A percentile compares a stretch with the other conserved stretches of the same genome.
phyloP scores from a whole-genome alignment of 2,329 filamentous ascomycete species.

The Aureobasidium sp. region DNA sequence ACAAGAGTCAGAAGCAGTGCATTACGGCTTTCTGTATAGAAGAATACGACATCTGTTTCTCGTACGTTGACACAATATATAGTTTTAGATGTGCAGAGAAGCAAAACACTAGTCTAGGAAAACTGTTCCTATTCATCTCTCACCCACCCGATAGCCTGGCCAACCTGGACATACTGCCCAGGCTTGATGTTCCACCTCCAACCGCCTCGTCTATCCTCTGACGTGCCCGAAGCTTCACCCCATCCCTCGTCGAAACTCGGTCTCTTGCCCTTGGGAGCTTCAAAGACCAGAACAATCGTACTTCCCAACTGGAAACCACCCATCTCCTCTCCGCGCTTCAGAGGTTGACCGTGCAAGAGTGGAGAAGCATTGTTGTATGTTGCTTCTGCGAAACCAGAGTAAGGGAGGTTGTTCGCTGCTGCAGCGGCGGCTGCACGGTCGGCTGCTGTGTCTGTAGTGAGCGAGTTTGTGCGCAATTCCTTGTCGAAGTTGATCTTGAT shows the following conservation, averaged over 20 bases:
- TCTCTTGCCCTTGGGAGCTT: constrained; percentile 64
- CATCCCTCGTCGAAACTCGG: constrained; percentile 52
- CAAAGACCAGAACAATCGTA: constrained; percentile 92
- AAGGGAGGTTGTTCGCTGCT: constrained; percentile 64
- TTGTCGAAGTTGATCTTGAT: constrained; percentile 96
- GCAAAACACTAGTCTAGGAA: no score
- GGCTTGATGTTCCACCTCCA: constrained; percentile 84
- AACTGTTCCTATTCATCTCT: constrained; percentile 32
- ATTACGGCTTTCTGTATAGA: no score
- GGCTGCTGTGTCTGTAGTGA: constrained; percentile 86
- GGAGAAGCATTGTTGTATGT: constrained; percentile 71
- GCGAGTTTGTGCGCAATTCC: constrained; percentile 84
- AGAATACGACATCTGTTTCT: no score
- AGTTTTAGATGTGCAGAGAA: no score
- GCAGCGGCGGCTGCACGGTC: constrained; percentile 79
- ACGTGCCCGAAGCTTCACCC: constrained; percentile 37
- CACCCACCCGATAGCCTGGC: constrained; percentile 73
- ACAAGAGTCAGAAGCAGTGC: no score
- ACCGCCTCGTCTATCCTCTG: constrained; percentile 49
- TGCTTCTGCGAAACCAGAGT: constrained; percentile 87
- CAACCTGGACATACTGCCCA: constrained; percentile 82
- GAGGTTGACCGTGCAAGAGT: constrained; percentile 71
- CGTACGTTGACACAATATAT: no score
- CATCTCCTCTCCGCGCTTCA: constrained; percentile 91
- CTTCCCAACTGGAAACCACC: constrained; percentile 94